These are phyloP conservation scores for Articulospora tetracladia DNA, from an alignment of 495 filamentous ascomycete genomes.

Conservation along the genomic window DNA sequence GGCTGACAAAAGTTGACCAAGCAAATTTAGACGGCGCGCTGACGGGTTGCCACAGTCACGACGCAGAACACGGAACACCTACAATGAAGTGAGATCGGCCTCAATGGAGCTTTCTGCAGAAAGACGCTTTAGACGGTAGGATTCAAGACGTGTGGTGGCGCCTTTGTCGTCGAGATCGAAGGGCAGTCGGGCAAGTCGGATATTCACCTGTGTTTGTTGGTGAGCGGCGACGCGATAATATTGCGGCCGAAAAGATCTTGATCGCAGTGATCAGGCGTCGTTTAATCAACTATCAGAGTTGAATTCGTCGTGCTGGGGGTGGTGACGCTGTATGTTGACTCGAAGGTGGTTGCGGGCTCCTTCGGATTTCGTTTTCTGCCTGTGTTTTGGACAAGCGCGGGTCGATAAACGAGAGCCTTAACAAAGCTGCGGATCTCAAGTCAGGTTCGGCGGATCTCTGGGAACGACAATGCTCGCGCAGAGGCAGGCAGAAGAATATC, in stretches of 20 bases:
- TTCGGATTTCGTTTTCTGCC: slow-evolving; percentile 8
- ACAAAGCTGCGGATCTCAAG: slow-evolving; percentile 1
- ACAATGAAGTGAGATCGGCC: slow-evolving; percentile 30
- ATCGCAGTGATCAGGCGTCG: not conserved
- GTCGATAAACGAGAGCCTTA: slow-evolving; percentile 17
- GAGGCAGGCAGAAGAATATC: not conserved
- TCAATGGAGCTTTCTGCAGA: slow-evolving; percentile 26
- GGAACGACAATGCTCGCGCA: not conserved
- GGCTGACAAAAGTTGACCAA: slow-evolving; percentile 8
- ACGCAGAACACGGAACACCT: slow-evolving; percentile 10
- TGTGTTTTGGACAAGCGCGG: slow-evolving; percentile 18
- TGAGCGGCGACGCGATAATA: not conserved
- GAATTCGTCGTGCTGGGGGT: slow-evolving; percentile 7
- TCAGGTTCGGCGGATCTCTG: not conserved
- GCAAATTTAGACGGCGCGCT: slow-evolving; percentile 9
- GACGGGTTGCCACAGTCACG: not conserved
- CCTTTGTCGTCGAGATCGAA: slow-evolving; percentile 11
- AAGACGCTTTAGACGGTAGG: slow-evolving; percentile 12
- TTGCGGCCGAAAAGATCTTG: not conserved
- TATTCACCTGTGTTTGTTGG: slow-evolving; percentile 5
- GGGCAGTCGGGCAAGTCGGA: slow-evolving; percentile 1
- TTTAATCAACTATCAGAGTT: not conserved
- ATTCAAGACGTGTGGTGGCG: slow-evolving; percentile 5
- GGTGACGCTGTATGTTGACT: not conserved
- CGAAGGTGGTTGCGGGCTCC: slow-evolving; percentile 9